Evolutionary conservation across 2,329 filamentous ascomycete genomes (phyloP).

Genomic region (Cryphonectria nitschkei): DNA sequence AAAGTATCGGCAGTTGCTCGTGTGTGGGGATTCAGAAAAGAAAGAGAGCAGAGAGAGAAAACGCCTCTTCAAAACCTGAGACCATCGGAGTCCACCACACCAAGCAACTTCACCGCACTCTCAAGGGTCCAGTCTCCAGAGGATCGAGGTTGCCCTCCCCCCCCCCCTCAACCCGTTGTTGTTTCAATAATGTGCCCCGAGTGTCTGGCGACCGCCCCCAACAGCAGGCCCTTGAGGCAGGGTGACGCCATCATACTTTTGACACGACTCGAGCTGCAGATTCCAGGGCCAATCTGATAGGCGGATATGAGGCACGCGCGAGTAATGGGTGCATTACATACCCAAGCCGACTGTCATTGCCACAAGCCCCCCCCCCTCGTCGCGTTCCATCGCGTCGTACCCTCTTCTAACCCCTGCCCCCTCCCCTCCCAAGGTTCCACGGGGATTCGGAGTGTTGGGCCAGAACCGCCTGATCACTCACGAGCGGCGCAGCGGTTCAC

Average conservation of each 20-base stretch:
- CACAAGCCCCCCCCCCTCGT: not conserved
- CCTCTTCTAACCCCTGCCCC: not conserved
- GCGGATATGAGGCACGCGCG: not conserved
- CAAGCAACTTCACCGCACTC: not conserved
- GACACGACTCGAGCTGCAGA: not conserved
- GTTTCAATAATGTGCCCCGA: not conserved
- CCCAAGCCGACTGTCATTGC: not conserved
- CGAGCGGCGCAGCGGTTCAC: not conserved
- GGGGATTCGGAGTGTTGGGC: not conserved
- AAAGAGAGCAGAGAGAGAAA: not conserved
- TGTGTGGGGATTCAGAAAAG: not conserved
- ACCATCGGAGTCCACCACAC: not conserved
- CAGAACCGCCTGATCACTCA: slow-evolving; percentile 2
- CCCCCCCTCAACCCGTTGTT: not conserved
- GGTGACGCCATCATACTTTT: not conserved
- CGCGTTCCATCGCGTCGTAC: slow-evolving; percentile 1
- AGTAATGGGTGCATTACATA: not conserved
- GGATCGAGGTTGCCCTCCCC: not conserved
- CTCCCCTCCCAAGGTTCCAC: not conserved
- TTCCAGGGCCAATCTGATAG: not conserved
- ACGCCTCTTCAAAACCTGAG: not conserved
- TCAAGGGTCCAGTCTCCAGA: not conserved
- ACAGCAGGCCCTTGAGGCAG: not conserved
- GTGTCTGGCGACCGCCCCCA: slow-evolving; percentile 4
- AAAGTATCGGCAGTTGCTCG: not conserved